phyloP scores from a whole-genome alignment of 129 eudicot genomes.

The Mikania micrantha region DNA sequence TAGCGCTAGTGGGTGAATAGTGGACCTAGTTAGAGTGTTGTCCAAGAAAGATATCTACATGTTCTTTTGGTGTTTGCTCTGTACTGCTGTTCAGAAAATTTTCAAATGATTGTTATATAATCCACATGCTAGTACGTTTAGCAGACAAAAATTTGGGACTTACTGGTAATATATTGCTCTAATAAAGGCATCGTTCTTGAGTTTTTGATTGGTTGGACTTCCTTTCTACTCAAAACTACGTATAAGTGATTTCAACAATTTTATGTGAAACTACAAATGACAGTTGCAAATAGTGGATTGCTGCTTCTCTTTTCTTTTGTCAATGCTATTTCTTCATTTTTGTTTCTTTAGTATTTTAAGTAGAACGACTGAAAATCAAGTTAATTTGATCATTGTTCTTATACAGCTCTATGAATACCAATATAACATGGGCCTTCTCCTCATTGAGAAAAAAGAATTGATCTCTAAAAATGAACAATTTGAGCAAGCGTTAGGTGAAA shows the following conservation, averaged over 20 bases:
- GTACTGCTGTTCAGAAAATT: too few relatives aligned
- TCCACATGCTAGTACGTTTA: not conserved
- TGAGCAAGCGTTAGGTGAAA: constrained; percentile 40
- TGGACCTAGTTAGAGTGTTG: not conserved
- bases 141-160: not conserved
- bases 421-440: constrained; percentile 94
- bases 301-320: not conserved
- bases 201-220: not conserved
- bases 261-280: not conserved
- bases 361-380: not conserved
- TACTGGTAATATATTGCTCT: not conserved
- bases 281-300: not conserved
- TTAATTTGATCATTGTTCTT: constrained; percentile 15
- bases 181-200: not conserved
- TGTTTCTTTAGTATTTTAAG: constrained; percentile 8
- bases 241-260: not conserved
- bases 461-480: constrained; percentile 61
- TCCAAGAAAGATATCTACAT: too few relatives aligned
- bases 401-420: constrained; percentile 92
- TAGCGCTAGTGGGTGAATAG: not conserved
- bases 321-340: not conserved
- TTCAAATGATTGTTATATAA: not conserved
- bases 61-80: too few relatives aligned
- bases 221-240: not conserved
- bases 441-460: constrained; percentile 95